These are phyloP conservation scores for Pseudogymnoascus sp. DNA, from an alignment of 2,329 filamentous ascomycete genomes.

Conservation along the genomic window DNA sequence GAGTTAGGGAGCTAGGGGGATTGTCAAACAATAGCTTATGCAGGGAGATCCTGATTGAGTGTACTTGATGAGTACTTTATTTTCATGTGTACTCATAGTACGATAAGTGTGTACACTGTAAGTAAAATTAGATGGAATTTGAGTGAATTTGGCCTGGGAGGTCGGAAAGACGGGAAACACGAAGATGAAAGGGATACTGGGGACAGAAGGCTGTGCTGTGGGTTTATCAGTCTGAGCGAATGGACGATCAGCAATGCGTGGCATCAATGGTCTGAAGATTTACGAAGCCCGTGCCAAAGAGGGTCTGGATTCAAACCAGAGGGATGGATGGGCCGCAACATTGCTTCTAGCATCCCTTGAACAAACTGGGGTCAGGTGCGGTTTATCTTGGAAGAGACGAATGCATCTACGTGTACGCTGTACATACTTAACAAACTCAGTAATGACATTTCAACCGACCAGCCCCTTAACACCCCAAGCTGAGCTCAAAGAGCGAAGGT, in stretches of 20 bases:
- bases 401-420: neutral
- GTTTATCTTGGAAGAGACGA: neutral
- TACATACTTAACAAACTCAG: neutral
- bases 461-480: neutral
- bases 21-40: conserved; percentile 9
- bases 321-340: neutral
- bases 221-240: neutral
- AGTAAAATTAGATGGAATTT: neutral
- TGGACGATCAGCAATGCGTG: neutral
- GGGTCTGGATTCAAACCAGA: neutral
- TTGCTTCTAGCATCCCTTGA: neutral
- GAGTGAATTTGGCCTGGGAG: neutral
- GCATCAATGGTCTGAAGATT: neutral
- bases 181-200: neutral
- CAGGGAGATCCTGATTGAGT: neutral
- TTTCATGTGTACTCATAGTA: neutral
- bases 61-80: neutral
- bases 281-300: neutral
- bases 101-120: neutral
- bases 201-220: neutral
- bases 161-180: conserved; percentile 2
- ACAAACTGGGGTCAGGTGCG: neutral
- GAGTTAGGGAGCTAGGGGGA: neutral
- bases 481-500: too few species aligned
- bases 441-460: neutral